Evolutionary conservation across 306 rosid species (phyloP), one percentile per base, ranked within the genome.

Genomic region (Abrus pulchellus): DNA sequence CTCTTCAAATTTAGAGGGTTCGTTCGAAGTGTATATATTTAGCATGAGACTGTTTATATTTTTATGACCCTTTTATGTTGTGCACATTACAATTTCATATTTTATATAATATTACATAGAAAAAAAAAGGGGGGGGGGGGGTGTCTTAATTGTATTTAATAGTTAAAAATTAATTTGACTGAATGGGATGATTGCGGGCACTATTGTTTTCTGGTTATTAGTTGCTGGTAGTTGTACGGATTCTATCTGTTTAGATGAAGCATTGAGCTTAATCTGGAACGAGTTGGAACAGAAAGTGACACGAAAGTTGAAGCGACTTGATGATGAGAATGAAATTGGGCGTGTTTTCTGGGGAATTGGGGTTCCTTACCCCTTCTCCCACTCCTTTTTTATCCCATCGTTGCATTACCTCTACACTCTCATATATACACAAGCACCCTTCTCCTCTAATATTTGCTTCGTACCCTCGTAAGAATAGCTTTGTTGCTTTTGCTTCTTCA

Each of bases 401-500:
- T 68, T 41, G 41, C 36, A 79, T 43, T 38, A 80, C 6, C 6
- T 62, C 63, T 48, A 54, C 72, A 12, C 28, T 74, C 48, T 68
- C 87, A 27, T 50, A 68, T 61, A 82, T 12, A 29, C 27, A 9
- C 59, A 77, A 74, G 41, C 75, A 49, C 47, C 74, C 85, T 45
- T 78, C 86, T 41, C 54, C 44, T 41, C 67, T 57, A 11, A 80
- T 27, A 43, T 56, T 62, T 57, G 67, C 64, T 28, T 56, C 40
- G 0, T 33, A 12, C 47, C 44, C 53, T 60, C 79, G 74, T 68
- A 60, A 33, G 6, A 72, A 76, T 54, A 72, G 13, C 52, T 74
- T 78, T 36, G 6, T 62, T 64, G 85, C 82, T 75, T 86, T 89
- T 6, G 80, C 85, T 68, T 83, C 89, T 85, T 88, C 94, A 80